A percentile compares a stretch with the other conserved stretches of the same genome.
These are phyloP conservation scores for Kentomonas sorsogonicus DNA, from an alignment of 208 protist genomes.

Conservation along the genomic window DNA sequence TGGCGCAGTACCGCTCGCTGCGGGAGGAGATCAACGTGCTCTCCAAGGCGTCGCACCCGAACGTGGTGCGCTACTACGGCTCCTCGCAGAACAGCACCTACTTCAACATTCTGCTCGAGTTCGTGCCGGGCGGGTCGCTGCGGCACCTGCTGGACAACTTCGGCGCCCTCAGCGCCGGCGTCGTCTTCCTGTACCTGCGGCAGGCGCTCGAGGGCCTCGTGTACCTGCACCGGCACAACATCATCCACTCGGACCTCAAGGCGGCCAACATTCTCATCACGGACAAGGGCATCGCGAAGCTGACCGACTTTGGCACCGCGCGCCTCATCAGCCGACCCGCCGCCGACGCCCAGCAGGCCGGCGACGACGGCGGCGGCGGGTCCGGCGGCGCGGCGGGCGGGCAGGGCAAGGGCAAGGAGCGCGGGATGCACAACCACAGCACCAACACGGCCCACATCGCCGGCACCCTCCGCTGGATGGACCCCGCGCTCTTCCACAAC, in stretches of 20 bases:
- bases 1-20: constrained; percentile 79
- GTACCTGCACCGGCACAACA: constrained; percentile 84
- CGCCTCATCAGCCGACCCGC: constrained; percentile 58
- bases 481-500: constrained; percentile 67
- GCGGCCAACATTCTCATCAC: constrained; percentile 90
- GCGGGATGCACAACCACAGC: too few species aligned
- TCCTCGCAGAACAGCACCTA: constrained; percentile 73
- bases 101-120: constrained; percentile 91
- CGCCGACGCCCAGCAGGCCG: constrained; percentile 4
- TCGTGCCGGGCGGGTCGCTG: constrained; percentile 86
- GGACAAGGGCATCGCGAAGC: constrained; percentile 77
- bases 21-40: constrained; percentile 89
- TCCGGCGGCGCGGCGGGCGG: constrained; percentile 4
- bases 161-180: constrained; percentile 69
- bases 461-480: constrained; percentile 89
- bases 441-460: constrained; percentile 66
- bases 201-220: constrained; percentile 76
- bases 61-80: constrained; percentile 90
- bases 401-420: constrained; percentile 7
- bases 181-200: constrained; percentile 78
- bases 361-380: constrained; percentile 8
- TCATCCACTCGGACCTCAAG: constrained; percentile 90
- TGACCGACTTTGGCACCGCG: constrained; percentile 89
- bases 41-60: constrained; percentile 83
- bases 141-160: constrained; percentile 88